Base-by-base conservation (phyloP, 2,329 filamentous ascomycete genomes). In the Colletotrichum chlorophyti region DNA sequence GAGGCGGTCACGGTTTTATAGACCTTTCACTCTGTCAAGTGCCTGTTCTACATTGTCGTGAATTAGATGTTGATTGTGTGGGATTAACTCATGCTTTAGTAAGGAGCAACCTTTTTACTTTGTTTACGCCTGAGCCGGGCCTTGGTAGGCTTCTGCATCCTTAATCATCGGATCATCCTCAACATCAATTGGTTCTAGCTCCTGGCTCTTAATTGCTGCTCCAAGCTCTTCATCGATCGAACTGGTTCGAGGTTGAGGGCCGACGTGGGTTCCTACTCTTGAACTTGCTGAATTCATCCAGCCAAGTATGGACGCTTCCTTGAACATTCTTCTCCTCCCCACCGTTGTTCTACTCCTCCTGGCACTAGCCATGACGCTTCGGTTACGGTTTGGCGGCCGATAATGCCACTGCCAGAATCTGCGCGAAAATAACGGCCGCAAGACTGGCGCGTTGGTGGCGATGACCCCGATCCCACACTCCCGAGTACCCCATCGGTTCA, bases 331-430 rank as follows among this genome's bases (percentile, higher is more conserved):
- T 1, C 31, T 21, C 5, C 32, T 19, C 10, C 17, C 47, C 3
- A 40, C 40, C 2, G 32, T 42, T 2, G 53, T 45, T 14, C 26
- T 21, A 40, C 47, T 58, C 8, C 53, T 52, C 4, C 32, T 58
- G 10, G 40, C 40, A 4, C 47, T 58, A 5, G 21, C 34, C 47
- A 58, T 58, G 6, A 40, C 47, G 19, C 34, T 23, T 7, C 32
- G 7, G 10, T 29, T 10, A 5, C 40, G 38, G 3, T n/a, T 21
- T 4, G 53, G 53, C 8, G 53, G 53, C 3, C 21, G 47, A 26
- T 58, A 52, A n/a, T 58, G 38, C 53, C 53, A 58, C 27, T 58
- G 53, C 47, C 53, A 58, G 21, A 58, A 58, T 8, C 53, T 24
- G 7, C 53, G 38, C 1, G 53, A 46, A 4, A 58, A 58, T 0